phyloP scores from a whole-genome alignment of 768 basidiomycete species.

The Calocybe cyanea region DNA sequence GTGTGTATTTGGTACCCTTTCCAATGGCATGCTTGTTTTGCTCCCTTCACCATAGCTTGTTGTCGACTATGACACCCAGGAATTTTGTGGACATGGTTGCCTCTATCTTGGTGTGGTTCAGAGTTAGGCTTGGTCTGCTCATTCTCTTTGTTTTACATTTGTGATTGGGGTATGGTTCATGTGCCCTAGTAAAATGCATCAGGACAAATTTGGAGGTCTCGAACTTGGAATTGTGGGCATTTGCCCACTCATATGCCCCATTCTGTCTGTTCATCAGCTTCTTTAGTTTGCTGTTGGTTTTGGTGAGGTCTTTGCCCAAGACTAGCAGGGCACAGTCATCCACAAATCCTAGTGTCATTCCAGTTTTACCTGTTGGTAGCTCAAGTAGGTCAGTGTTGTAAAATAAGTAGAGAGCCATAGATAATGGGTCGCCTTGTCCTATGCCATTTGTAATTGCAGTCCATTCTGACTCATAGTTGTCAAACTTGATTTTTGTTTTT shows the following conservation, averaged over 20 bases:
- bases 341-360: conserved; percentile 11
- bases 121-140: background rate
- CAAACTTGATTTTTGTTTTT: conserved; percentile 20
- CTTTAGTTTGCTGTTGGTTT: conserved; percentile 1
- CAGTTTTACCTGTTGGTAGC: conserved; percentile 4
- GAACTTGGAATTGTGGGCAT: background rate
- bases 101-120: background rate
- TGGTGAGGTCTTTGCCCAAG: conserved; percentile 3
- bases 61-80: conserved; percentile 11
- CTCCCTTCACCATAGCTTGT: conserved; percentile 13
- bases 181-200: background rate
- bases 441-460: conserved; percentile 16
- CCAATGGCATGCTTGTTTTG: conserved; percentile 12
- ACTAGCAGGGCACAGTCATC: conserved; percentile 14
- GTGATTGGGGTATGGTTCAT: background rate
- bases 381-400: conserved; percentile 20
- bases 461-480: conserved; percentile 19
- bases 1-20: conserved; percentile 8
- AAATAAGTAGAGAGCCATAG: conserved; percentile 22
- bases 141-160: background rate
- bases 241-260: background rate
- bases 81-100: background rate
- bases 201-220: too few relatives aligned
- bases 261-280: conserved; percentile 11
- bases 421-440: too few relatives aligned